Base-by-base conservation (phyloP, 2,329 filamentous ascomycete genomes). In the Hymenotorrendiella dingleyae region DNA sequence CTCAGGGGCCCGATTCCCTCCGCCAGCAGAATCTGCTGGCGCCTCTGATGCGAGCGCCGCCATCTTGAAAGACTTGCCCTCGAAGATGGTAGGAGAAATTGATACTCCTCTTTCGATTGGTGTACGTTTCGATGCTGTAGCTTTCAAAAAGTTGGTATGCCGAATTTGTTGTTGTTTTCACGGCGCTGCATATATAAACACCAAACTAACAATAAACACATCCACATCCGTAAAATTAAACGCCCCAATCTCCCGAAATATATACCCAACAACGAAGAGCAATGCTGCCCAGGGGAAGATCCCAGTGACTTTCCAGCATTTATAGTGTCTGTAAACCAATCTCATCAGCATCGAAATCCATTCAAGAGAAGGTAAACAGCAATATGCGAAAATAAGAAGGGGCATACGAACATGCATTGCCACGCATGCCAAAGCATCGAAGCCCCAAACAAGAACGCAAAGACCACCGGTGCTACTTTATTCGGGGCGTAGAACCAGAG, bases 401-500 rank as follows among this genome's bases (percentile, higher is more conserved):
- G n/a, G n/a, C n/a, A n/a, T n/a, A 65, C 71, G 62, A 58, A 80
- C 77, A 66, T 62, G 53, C 70, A 76, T 55, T 79, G 76, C 60
- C 69, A 79, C n/a, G 67, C 56, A 52, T 80, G 75, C 3, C 64
- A 49, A n/a, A 58, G 30, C 4, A 66, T 69, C 1, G 73, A 74
- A 24, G 68, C 49, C 4, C 62, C 58, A 44, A 73, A 75, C 1
- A 72, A 52, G 12, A 72, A 50, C 3, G 70, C 64, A 54, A 78
- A 80, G 34, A 76, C 52, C 16, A 78, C 66, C 0, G 76, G 73
- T 0, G 73, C 73, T 4, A 50, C 64, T 55, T 75, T 74, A 56
- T 73, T 76, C 0, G 76, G 76, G 10, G 67, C 68, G 47, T 78
- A 79, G 51, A 70, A 57, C 43, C 61, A 70, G 17, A 68, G 53